These are phyloP conservation scores for Pseudopithomyces maydicus DNA, from an alignment of 2,329 filamentous ascomycete genomes.

Conservation along the genomic window DNA sequence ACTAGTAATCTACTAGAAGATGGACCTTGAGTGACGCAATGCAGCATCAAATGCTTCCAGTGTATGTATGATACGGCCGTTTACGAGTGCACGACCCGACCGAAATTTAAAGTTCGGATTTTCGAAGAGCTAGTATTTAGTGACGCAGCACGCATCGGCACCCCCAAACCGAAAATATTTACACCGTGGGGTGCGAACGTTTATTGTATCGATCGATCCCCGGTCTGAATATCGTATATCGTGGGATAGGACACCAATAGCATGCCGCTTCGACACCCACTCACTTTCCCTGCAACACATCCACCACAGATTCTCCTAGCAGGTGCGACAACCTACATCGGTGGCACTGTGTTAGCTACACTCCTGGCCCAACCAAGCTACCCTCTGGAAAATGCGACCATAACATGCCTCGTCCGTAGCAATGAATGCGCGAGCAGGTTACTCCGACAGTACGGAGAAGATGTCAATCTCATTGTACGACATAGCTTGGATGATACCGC, in stretches of 20 bases:
- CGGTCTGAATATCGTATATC: background rate
- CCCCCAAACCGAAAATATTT: background rate
- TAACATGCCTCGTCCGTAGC: constrained; percentile 6
- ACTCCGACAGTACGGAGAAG: constrained; percentile 1
- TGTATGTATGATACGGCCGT: no score
- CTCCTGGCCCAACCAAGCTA: background rate
- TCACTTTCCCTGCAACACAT: background rate
- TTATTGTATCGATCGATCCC: no score
- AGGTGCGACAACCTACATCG: background rate
- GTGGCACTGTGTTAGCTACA: background rate
- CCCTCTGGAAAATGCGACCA: background rate
- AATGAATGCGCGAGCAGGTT: background rate
- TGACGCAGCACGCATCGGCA: background rate
- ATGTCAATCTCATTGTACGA: constrained; percentile 16
- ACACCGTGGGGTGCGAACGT: no score
- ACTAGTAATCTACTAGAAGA: no score
- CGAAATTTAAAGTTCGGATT: background rate
- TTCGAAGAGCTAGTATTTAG: background rate
- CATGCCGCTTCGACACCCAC: background rate
- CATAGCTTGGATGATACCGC: constrained; percentile 22
- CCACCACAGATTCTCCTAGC: background rate
- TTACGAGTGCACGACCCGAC: no score
- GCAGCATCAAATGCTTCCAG: no score
- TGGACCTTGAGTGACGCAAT: no score
- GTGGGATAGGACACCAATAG: background rate